Conservation (phyloP, 768 basidiomycete species). For the Lyophyllum decastes region DNA sequence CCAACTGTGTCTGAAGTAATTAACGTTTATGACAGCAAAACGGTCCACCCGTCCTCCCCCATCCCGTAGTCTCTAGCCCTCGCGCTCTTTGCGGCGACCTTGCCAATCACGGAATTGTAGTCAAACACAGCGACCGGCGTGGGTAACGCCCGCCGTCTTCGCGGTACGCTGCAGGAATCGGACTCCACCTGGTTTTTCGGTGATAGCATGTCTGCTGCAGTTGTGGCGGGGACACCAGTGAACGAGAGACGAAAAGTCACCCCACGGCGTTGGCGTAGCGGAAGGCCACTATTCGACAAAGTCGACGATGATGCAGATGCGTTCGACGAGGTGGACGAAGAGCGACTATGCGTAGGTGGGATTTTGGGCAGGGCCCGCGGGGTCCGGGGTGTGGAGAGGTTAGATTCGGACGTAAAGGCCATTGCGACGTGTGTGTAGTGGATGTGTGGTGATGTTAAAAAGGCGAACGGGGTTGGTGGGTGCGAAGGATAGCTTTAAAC, state of each 20-base stretch:
- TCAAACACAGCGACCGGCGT: constrained; percentile 8
- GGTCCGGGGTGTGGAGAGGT: constrained; percentile 1
- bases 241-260: constrained; percentile 14
- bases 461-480: background rate
- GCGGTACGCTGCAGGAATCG: constrained; percentile 3
- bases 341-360: constrained; percentile 3
- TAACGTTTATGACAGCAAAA: background rate
- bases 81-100: constrained; percentile 10
- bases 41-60: constrained; percentile 18
- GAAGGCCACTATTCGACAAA: background rate
- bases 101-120: constrained; percentile 5
- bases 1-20: too few relatives aligned
- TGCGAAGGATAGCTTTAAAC: background rate
- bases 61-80: constrained; percentile 20
- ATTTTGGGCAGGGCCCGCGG: background rate
- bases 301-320: constrained; percentile 7
- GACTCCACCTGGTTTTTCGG: background rate
- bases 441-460: background rate
- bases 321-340: constrained; percentile 8
- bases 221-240: background rate
- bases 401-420: constrained; percentile 1
- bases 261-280: constrained; percentile 18
- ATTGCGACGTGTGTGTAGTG: background rate
- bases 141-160: constrained; percentile 14
- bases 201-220: background rate